Evolutionary conservation across 2,329 filamentous ascomycete species (phyloP), one percentile per base, ranked within the genome.

Genomic region (Alternaria viburni): DNA sequence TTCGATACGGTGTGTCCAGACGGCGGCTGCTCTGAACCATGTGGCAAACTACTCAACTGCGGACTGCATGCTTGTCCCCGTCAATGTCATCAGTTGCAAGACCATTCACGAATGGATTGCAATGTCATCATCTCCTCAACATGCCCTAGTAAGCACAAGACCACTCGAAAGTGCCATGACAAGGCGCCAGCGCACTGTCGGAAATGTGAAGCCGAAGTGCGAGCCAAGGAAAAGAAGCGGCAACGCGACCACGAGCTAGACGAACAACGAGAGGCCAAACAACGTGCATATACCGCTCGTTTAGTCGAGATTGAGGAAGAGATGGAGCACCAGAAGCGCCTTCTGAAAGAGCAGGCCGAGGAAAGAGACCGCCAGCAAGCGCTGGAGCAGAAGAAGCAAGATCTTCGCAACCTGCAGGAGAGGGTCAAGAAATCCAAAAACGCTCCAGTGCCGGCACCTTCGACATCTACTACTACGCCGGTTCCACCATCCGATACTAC

Each of bases 1-100:
- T 93, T 93, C 70, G 85, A 88, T 3, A 73, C 64, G 0, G 77
- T 85, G 17, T 90, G 87, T 43, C 91, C 91, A 0, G 90, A 93
- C 72, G 91, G 91, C 5, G 91, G 91, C 0, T 93, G 91, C 65
- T 80, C 80, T 0, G 81, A 87, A 52, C 82, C 82, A 19, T 93
- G 91, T 74, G 82, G 81, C 2, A 78, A 70, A 0, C 69, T 75
- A 2, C 79, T 93, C 2, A 81, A 74, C 2, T 93, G 91, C 58
- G 84, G 84, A 0, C 41, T 84, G 1, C 91, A 93, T 66, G 71
- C 71, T 0, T 93, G 91, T 68, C 80, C 81, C 0, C 83, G 80
- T 0, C 82, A 82, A 7, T 94, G 91, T 61, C 91, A 94, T 76
- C 84, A 86, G 0, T 66, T 90, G 0, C 70, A 74, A 0, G 85